Percentiles rank a stretch among this genome's conserved stretches.
These are phyloP conservation scores for Pichia manshurica DNA, from an alignment of 805 yeast species.

Conservation along the genomic window DNA sequence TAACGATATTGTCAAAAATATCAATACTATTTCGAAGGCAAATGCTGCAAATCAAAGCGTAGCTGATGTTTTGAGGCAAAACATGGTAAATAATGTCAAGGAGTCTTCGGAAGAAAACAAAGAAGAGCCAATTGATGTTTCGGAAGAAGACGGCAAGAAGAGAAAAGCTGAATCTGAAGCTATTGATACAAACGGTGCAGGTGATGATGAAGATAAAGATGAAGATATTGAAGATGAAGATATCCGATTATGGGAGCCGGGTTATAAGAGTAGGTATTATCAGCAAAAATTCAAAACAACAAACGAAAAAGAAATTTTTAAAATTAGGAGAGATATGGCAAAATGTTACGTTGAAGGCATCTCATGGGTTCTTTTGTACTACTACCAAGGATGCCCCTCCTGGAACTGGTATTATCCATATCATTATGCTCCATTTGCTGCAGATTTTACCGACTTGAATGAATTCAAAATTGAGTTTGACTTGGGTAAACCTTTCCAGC, in stretches of 20 bases:
- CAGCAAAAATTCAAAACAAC: conserved; percentile 59
- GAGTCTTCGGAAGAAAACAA: conserved; percentile 19
- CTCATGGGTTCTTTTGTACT: conserved; percentile 91
- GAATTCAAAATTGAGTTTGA: conserved; percentile 53
- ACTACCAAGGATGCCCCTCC: conserved; percentile 96
- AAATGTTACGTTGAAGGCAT: conserved; percentile 85
- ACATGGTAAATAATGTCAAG: conserved; percentile 20
- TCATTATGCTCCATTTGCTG: conserved; percentile 96
- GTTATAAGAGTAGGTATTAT: conserved; percentile 80
- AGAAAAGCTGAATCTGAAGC: conserved; percentile 17
- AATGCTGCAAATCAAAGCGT: conserved; percentile 66
- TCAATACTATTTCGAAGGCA: conserved; percentile 60
- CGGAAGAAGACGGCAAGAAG: conserved; percentile 17
- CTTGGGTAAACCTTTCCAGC: conserved; percentile 73
- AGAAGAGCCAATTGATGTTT: conserved; percentile 26
- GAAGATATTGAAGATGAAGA: conserved; percentile 10
- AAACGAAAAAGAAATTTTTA: conserved; percentile 48
- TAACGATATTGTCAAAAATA: conserved; percentile 61
- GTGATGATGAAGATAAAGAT: conserved; percentile 25
- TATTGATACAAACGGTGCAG: conserved; percentile 27
- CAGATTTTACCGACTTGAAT: conserved; percentile 61
- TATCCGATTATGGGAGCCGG: conserved; percentile 69
- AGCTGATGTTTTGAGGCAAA: conserved; percentile 52
- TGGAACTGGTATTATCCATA: conserved; percentile 98
- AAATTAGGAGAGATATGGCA: conserved; percentile 55